A percentile compares a stretch with the other conserved stretches of the same genome.
Conservation (phyloP, 2,329 filamentous ascomycete species). For the Akanthomyces dipterigenus region DNA sequence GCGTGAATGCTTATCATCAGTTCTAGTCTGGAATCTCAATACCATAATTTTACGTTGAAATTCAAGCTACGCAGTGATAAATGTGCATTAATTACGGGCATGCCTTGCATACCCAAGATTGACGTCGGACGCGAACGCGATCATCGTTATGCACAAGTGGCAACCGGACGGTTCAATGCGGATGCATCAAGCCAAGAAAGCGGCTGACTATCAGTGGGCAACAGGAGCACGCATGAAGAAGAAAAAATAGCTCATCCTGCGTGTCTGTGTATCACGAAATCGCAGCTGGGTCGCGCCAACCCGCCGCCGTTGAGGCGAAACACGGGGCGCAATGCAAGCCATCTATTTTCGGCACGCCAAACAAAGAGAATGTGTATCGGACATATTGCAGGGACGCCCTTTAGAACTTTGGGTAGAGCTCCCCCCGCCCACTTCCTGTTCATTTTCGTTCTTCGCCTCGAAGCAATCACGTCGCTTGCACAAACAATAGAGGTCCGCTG, state of each 20-base stretch:
- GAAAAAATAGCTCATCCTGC: not conserved
- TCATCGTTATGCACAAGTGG: not conserved
- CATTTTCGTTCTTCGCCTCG: not conserved
- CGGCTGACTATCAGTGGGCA: not conserved
- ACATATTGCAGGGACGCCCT: not conserved
- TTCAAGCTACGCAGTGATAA: too few relatives aligned
- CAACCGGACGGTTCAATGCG: not conserved
- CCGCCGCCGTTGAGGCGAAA: not conserved
- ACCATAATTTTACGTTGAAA: too few relatives aligned
- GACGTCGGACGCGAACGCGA: not conserved
- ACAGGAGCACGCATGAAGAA: not conserved
- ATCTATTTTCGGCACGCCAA: conserved; percentile 2
- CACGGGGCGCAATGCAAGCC: not conserved
- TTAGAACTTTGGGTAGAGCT: not conserved
- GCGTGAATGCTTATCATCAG: too few relatives aligned
- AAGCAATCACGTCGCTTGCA: too few relatives aligned
- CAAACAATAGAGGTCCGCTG: too few relatives aligned
- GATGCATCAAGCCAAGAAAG: not conserved
- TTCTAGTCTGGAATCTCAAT: too few relatives aligned
- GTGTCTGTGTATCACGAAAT: not conserved
- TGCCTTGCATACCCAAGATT: not conserved
- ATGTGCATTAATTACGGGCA: not conserved
- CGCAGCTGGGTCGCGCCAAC: not conserved
- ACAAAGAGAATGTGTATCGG: not conserved
- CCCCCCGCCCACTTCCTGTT: not conserved